These are phyloP conservation scores for Lodderomyces elongisporus DNA, from an alignment of 1,139 yeast genomes.

Conservation along the genomic window DNA sequence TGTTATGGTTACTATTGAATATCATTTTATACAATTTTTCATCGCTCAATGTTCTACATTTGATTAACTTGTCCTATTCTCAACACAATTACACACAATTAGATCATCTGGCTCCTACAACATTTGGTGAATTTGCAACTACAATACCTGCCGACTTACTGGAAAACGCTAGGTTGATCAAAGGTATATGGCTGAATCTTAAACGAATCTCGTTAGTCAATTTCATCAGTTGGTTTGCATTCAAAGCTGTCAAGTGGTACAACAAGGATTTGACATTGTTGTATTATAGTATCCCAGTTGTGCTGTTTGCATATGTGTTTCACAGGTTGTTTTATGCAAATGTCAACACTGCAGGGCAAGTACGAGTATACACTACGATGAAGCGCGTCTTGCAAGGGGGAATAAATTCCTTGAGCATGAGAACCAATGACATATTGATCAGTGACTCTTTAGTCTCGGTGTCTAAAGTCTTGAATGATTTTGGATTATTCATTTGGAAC, in stretches of 20 bases:
- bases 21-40: conserved; percentile 19
- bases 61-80: conserved; percentile 36
- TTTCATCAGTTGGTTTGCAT: conserved; percentile 19
- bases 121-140: conserved; percentile 36
- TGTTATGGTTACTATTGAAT: conserved; percentile 33
- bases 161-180: conserved; percentile 29
- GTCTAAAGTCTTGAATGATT: conserved; percentile 68
- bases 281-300: conserved; percentile 15
- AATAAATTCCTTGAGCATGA: conserved; percentile 47
- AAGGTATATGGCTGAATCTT: conserved; percentile 32
- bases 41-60: conserved; percentile 30
- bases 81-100: conserved; percentile 33
- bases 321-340: conserved; percentile 17
- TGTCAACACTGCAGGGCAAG: conserved; percentile 29
- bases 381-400: conserved; percentile 52
- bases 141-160: conserved; percentile 24
- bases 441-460: conserved; percentile 82
- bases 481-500: conserved; percentile 43
- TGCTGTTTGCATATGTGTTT: conserved; percentile 16
- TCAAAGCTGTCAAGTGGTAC: conserved; percentile 18
- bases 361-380: conserved; percentile 43
- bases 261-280: conserved; percentile 11
- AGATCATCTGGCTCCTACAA: conserved; percentile 16
- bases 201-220: conserved; percentile 19
- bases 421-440: conserved; percentile 74